Evolutionary conservation across 2,329 filamentous ascomycete genomes (phyloP).

Genomic region (Emmonsiellopsis sp.): DNA sequence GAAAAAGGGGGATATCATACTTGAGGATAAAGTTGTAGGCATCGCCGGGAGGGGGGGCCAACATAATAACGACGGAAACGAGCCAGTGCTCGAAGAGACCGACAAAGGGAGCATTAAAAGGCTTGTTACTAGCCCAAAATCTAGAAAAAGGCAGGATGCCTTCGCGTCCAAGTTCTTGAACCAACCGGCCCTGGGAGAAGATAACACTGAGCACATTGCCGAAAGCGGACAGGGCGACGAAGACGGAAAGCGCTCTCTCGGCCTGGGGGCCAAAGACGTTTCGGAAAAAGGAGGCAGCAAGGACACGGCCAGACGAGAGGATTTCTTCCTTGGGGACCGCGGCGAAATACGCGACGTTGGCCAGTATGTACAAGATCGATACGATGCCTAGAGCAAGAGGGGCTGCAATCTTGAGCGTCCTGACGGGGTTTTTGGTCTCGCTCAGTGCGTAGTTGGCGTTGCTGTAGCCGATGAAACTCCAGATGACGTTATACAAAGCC

Average conservation of each 20-base stretch:
- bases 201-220: conserved; percentile 61
- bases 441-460: conserved; percentile 37
- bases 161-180: conserved; percentile 54
- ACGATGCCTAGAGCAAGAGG: conserved; percentile 51
- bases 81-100: conserved; percentile 51
- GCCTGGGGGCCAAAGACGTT: conserved; percentile 44
- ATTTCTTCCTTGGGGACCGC: conserved; percentile 45
- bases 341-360: conserved; percentile 51
- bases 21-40: conserved; percentile 50
- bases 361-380: conserved; percentile 55
- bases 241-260: conserved; percentile 53
- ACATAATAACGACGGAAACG: conserved; percentile 52
- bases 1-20: conserved; percentile 30
- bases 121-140: conserved; percentile 57
- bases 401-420: conserved; percentile 57
- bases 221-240: conserved; percentile 59
- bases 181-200: conserved; percentile 49
- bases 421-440: conserved; percentile 57
- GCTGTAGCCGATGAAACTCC: conserved; percentile 53
- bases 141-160: conserved; percentile 52
- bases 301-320: conserved; percentile 37
- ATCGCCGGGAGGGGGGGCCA: conserved; percentile 53
- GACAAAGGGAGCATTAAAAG: conserved; percentile 50
- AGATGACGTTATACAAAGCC: conserved; percentile 63
- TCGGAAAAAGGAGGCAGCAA: conserved; percentile 46